These are phyloP conservation scores for Aspergillus homomorphus DNA, from an alignment of 495 filamentous ascomycete genomes.

Conservation along the genomic window DNA sequence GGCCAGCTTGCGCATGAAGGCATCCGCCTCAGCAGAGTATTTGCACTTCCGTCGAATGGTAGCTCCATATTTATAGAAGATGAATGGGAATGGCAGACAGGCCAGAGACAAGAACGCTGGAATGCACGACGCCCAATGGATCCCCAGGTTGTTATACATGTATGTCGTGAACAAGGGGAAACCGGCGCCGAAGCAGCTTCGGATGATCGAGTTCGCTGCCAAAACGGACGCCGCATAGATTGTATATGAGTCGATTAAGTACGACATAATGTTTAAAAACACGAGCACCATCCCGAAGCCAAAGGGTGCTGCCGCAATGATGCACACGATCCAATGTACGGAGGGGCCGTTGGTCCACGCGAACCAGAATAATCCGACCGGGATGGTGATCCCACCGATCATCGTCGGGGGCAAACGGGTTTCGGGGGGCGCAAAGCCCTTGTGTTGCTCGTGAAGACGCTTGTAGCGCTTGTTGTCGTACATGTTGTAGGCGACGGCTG, in stretches of 20 bases:
- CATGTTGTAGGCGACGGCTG: constrained; percentile 43
- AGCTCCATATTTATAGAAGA: constrained; percentile 64
- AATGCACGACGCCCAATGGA: constrained; percentile 67
- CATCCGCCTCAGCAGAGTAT: constrained; percentile 52
- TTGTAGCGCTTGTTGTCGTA: constrained; percentile 38
- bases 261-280: constrained; percentile 65
- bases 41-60: constrained; percentile 59
- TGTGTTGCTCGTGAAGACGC: constrained; percentile 18
- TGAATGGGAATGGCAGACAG: constrained; percentile 65
- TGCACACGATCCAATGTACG: constrained; percentile 61
- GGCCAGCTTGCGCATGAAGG: constrained; percentile 22
- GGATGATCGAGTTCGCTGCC: constrained; percentile 65
- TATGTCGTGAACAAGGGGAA: constrained; percentile 70
- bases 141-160: constrained; percentile 64
- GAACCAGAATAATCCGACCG: constrained; percentile 53
- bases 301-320: constrained; percentile 58
- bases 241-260: constrained; percentile 67
- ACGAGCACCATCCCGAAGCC: constrained; percentile 66
- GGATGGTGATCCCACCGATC: constrained; percentile 31
- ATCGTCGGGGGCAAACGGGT: constrained; percentile 34
- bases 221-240: constrained; percentile 71
- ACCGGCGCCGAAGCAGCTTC: constrained; percentile 59
- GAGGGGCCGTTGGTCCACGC: constrained; percentile 58
- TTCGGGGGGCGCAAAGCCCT: constrained; percentile 36
- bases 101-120: constrained; percentile 65